Evolutionary conservation across 2,329 filamentous ascomycete species (phyloP).

Genomic region (Talaromyces funiculosus): DNA sequence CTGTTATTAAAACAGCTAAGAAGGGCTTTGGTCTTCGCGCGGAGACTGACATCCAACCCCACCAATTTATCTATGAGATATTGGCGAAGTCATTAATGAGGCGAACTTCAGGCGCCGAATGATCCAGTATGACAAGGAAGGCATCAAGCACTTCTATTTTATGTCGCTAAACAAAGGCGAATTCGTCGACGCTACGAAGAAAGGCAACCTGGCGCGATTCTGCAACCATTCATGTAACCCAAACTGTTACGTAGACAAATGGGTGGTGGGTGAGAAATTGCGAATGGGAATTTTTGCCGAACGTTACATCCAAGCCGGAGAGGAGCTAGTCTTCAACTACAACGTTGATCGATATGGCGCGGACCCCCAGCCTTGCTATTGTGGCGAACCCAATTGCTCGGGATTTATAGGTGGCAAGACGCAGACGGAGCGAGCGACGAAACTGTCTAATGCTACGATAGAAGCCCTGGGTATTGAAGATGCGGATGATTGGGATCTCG

Average conservation of each 20-base stretch:
- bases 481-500: conserved; percentile 83
- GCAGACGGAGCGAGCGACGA: conserved; percentile 90
- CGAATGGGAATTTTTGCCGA: conserved; percentile 98
- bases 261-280: conserved; percentile 94
- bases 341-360: conserved; percentile 98
- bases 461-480: conserved; percentile 95
- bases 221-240: conserved; percentile 99
- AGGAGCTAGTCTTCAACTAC: conserved; percentile 98
- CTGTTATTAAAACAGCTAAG: conserved; percentile 96
- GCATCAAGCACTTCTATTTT: conserved; percentile 99
- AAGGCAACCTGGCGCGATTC: conserved; percentile 90
- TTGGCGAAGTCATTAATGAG: conserved; percentile 97
- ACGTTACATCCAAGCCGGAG: conserved; percentile 75
- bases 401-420: conserved; percentile 97
- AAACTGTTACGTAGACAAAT: conserved; percentile 99
- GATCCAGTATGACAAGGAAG: conserved; percentile 88
- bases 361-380: conserved; percentile 95
- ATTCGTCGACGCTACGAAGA: conserved; percentile 96
- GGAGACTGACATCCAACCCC: conserved; percentile 66
- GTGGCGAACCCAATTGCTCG: conserved; percentile 86
- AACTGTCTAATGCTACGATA: conserved; percentile 80
- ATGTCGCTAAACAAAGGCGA: conserved; percentile 97
- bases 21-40: conserved; percentile 91
- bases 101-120: conserved; percentile 81
- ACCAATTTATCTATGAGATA: conserved; percentile 96